Conservation (phyloP, 2,329 filamentous ascomycete species). For the Akanthomyces uredinophilus region DNA sequence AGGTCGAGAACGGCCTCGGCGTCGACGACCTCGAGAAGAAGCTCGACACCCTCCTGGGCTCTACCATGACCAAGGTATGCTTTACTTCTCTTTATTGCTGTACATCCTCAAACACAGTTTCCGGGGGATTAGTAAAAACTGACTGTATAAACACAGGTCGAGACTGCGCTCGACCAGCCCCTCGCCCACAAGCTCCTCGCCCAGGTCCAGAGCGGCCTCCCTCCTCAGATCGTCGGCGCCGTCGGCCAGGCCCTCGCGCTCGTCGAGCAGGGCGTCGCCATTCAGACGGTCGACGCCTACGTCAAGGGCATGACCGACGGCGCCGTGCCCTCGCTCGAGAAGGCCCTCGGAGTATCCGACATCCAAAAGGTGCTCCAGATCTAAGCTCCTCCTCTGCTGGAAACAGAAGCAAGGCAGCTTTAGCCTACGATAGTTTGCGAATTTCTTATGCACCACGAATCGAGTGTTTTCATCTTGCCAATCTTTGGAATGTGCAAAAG, state of each 20-base stretch:
- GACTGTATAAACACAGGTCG: constrained; percentile 11
- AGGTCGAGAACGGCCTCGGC: constrained; percentile 18
- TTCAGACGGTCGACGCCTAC: constrained; percentile 20
- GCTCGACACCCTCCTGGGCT: constrained; percentile 19
- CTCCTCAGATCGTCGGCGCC: constrained; percentile 17
- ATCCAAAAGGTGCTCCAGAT: constrained; percentile 16
- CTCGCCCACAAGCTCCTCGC: constrained; percentile 21
- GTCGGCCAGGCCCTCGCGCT: constrained; percentile 22
- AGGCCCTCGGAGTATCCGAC: constrained; percentile 18
- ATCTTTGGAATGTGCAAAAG: neutral
- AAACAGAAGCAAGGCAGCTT: neutral
- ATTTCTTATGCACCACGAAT: neutral
- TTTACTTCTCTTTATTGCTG: too few relatives aligned
- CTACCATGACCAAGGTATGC: constrained; percentile 17
- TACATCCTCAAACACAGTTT: too few relatives aligned
- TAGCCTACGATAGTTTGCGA: neutral
- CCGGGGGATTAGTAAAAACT: neutral
- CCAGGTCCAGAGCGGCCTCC: constrained; percentile 17
- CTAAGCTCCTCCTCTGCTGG: neutral
- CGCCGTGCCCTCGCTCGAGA: constrained; percentile 17
- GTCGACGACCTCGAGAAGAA: constrained; percentile 18
- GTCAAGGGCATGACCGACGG: constrained; percentile 20
- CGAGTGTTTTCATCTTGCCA: too few relatives aligned
- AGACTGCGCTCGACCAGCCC: constrained; percentile 19
- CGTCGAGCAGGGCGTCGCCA: constrained; percentile 19